Conservation (phyloP, 2,329 filamentous ascomycete species). For the Paraphoma sp. region DNA sequence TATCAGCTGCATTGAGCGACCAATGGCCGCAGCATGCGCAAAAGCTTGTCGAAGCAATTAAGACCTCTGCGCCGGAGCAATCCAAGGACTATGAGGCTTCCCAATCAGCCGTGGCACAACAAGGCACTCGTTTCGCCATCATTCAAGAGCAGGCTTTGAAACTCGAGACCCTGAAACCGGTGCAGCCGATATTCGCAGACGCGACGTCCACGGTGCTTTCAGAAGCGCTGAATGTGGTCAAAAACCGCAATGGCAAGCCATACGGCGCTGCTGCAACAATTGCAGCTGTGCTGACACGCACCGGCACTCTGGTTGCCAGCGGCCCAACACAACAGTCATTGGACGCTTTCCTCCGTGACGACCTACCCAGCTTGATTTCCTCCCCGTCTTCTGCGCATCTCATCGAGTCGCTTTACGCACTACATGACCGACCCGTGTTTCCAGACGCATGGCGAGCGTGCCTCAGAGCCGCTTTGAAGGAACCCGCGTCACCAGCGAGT, state of each 20-base stretch:
- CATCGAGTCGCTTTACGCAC: conserved; percentile 67
- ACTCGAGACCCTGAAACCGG: conserved; percentile 4
- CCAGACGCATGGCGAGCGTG: conserved; percentile 37
- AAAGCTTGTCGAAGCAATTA: conserved; percentile 70
- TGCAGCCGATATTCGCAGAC: conserved; percentile 34
- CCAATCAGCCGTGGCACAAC: conserved; percentile 70
- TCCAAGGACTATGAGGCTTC: conserved; percentile 78
- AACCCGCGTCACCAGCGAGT: conserved; percentile 34
- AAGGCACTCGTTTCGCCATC: conserved; percentile 71
- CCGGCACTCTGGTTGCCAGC: conserved; percentile 51
- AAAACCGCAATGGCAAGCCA: conserved; percentile 67
- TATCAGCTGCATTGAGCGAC: conserved; percentile 58
- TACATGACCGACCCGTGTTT: conserved; percentile 38
- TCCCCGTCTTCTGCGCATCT: conserved; percentile 74
- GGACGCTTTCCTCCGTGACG: conserved; percentile 58
- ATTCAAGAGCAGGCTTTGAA: conserved; percentile 41
- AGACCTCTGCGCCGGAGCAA: conserved; percentile 79
- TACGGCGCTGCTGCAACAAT: conserved; percentile 68
- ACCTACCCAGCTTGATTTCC: conserved; percentile 65
- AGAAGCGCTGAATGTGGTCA: conserved; percentile 58
- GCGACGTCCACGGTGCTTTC: conserved; percentile 53
- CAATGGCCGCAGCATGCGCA: conserved; percentile 71
- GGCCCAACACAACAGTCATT: conserved; percentile 52
- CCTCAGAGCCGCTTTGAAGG: conserved; percentile 38
- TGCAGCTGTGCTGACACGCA: conserved; percentile 58